Evolutionary conservation across 2,329 filamentous ascomycete genomes (phyloP).

Genomic region (Penicillium digitatum): DNA sequence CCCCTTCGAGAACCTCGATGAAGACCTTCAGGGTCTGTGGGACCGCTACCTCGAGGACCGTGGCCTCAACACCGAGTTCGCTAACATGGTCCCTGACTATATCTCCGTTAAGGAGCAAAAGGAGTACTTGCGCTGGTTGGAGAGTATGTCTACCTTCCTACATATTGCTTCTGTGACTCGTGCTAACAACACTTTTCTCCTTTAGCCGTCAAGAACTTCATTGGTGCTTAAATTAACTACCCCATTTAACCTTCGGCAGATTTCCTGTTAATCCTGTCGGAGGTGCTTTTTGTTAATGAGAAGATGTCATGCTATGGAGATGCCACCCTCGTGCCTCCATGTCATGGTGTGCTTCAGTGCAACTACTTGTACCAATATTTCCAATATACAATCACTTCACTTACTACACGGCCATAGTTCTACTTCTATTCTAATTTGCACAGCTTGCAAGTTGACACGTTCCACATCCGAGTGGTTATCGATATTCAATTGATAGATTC

Average conservation of each 20-base stretch:
- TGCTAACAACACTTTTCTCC: constrained; percentile 5
- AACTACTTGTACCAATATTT: constrained; percentile 9
- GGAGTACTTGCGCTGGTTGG: constrained; percentile 90
- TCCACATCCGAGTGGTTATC: neutral
- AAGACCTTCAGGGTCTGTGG: constrained; percentile 87
- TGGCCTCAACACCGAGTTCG: constrained; percentile 80
- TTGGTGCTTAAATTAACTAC: constrained; percentile 57
- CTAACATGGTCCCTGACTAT: constrained; percentile 90
- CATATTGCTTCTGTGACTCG: neutral
- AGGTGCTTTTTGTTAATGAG: neutral
- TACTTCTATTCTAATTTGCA: neutral
- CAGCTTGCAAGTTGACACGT: neutral
- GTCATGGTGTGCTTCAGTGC: constrained; percentile 21
- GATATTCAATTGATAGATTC: neutral
- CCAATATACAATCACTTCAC: constrained; percentile 7
- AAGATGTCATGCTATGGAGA: neutral
- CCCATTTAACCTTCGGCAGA: constrained; percentile 39
- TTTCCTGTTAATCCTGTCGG: constrained; percentile 25
- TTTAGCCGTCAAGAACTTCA: constrained; percentile 74
- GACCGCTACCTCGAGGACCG: constrained; percentile 94
- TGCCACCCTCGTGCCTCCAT: constrained; percentile 29
- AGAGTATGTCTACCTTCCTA: constrained; percentile 48
- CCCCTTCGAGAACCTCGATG: constrained; percentile 88
- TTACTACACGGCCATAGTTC: neutral
- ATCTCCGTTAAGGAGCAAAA: constrained; percentile 98